These are phyloP conservation scores for Microbotryum violaceum DNA, from an alignment of 1,284 basidiomycete genomes.

Conservation along the genomic window DNA sequence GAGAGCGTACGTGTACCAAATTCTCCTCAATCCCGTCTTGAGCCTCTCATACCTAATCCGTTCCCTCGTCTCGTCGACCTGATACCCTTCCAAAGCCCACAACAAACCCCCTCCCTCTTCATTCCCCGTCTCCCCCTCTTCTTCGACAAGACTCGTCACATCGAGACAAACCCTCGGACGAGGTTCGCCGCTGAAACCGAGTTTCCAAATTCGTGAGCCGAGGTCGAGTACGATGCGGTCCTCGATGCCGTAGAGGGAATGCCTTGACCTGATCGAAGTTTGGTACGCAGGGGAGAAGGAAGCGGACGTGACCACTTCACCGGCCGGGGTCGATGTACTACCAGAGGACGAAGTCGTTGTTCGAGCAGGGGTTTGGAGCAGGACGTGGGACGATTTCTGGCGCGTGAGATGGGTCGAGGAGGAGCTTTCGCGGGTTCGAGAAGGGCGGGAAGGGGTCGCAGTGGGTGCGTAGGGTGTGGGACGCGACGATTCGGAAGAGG, in stretches of 20 bases:
- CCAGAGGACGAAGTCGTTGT: no score
- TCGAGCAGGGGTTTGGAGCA: no score
- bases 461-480: no score
- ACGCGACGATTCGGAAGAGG: no score
- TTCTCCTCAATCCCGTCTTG: slow-evolving; percentile 59
- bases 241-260: slow-evolving; percentile 71
- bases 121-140: background rate
- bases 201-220: slow-evolving; percentile 76
- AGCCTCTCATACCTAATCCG: slow-evolving; percentile 51
- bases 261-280: no score
- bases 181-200: slow-evolving; percentile 83
- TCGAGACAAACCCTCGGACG: slow-evolving; percentile 63
- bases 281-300: no score
- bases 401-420: no score
- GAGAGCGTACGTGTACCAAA: slow-evolving; percentile 71
- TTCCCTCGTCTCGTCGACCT: slow-evolving; percentile 19
- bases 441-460: no score
- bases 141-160: slow-evolving; percentile 19
- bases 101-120: background rate
- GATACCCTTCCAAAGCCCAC: slow-evolving; percentile 23
- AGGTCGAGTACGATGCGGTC: slow-evolving; percentile 77
- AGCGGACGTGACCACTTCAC: no score
- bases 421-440: no score
- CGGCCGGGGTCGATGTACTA: no score
- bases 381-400: no score